Percentiles rank a stretch among this genome's conserved stretches.
phyloP scores from a whole-genome alignment of 1,284 basidiomycete species.

The Boletellus deceptivus region DNA sequence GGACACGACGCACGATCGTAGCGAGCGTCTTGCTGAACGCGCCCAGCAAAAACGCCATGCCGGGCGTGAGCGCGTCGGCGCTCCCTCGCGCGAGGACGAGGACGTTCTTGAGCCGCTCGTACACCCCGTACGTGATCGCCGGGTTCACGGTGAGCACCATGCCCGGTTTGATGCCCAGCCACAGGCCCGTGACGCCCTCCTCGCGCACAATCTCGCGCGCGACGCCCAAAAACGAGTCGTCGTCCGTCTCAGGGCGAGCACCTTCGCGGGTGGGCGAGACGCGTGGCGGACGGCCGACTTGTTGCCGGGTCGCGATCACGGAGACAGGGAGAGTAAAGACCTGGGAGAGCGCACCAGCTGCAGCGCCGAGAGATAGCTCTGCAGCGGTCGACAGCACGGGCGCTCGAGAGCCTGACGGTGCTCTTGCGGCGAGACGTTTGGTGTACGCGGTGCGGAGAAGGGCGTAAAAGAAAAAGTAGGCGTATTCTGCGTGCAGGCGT shows the following conservation, averaged over 20 bases:
- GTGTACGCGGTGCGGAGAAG: slow-evolving; percentile 84
- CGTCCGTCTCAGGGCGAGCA: slow-evolving; percentile 26
- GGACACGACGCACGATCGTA: slow-evolving; percentile 72
- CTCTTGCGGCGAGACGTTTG: slow-evolving; percentile 58
- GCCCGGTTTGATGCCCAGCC: slow-evolving; percentile 92
- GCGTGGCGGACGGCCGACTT: slow-evolving; percentile 58
- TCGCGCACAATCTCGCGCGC: slow-evolving; percentile 89
- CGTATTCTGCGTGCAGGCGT: slow-evolving; percentile 71
- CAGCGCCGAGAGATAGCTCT: slow-evolving; percentile 86
- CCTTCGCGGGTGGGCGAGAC: neutral
- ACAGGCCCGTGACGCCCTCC: slow-evolving; percentile 89
- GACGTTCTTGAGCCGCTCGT: slow-evolving; percentile 85
- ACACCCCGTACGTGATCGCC: slow-evolving; percentile 97
- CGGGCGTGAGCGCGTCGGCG: slow-evolving; percentile 70
- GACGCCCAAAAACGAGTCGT: slow-evolving; percentile 76
- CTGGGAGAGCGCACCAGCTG: slow-evolving; percentile 93
- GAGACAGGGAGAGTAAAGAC: slow-evolving; percentile 98
- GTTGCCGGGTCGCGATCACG: slow-evolving; percentile 97
- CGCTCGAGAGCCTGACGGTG: slow-evolving; percentile 55
- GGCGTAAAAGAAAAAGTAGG: slow-evolving; percentile 99
- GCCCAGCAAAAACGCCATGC: slow-evolving; percentile 85
- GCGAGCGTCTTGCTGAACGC: slow-evolving; percentile 95
- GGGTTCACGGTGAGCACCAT: slow-evolving; percentile 96
- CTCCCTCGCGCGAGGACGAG: slow-evolving; percentile 55
- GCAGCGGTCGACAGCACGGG: slow-evolving; percentile 72